Evolutionary conservation across 352 stramenopile genomes (phyloP), one percentile per base, ranked within the genome.

Genomic region (Elongisporangium prolatum): DNA sequence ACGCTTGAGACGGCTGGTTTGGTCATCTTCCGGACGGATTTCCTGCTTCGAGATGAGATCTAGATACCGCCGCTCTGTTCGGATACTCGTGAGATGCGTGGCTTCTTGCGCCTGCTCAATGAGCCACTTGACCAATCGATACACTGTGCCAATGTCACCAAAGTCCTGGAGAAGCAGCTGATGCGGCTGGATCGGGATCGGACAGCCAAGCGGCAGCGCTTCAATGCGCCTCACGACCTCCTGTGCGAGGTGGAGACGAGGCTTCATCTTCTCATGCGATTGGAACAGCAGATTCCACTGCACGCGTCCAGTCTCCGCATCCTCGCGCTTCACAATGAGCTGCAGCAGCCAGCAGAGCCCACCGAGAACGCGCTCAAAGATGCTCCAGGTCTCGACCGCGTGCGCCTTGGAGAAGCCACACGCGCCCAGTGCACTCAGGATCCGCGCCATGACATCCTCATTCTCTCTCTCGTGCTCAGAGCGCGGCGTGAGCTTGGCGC

Each of bases 141-240:
- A 54, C 48, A 91, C 74, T 5, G 75, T 69, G 48, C 77, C 72
- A 54, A 89, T 78, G 52, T 91, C 82, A 40, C 79, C 77, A 62
- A 85, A 89, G 61, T 89, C 82, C 56, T 91, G 82, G n/a, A 91
- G 67, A 44, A 91, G 65, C 57, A 89, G 64, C 62, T 91, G 77
- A 52, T 91, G 82, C 24, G 82, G 77, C 58, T 91, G 82, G 48
- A 91, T 69, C 0, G 60, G 51, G 10, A 71, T 61, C 9, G 67
- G 69, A 50, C 67, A 75, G 2, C 49, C 51, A 22, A 65, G 59
- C 21, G 54, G 57, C 11, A 89, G 71, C 47, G 50, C 54, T 28
- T 86, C 72, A 7, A 91, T 40, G 48, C 79, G 69, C 4, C 58
- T 55, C 44, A 78, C 69, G 1, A 76, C 71, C 24, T 89, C 82